A percentile compares a stretch with the other conserved stretches of the same genome.
Evolutionary conservation across 2,329 filamentous ascomycete species (phyloP).

Genomic region (Nothophaeocryptopus gaeumannii): DNA sequence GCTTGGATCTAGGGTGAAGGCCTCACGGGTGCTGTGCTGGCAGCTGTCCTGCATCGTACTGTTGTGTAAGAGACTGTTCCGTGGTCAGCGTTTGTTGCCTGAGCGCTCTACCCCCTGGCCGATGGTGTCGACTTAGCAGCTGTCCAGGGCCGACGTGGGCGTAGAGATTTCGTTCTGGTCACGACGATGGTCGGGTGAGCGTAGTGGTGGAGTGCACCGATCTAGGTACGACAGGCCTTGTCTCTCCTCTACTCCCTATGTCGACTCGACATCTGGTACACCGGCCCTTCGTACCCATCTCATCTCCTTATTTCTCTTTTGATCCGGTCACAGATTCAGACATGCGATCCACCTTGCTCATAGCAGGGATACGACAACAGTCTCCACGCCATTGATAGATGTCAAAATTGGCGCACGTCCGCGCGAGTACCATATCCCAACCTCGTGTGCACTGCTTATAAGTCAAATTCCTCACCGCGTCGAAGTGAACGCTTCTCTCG

Average conservation of each 20-base stretch:
- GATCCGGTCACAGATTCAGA: conserved; percentile 10
- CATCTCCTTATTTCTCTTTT: conserved; percentile 1
- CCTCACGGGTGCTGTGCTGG: conserved; percentile 11
- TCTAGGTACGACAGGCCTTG: not conserved
- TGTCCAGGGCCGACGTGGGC: conserved; percentile 5
- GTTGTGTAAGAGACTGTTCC: not conserved
- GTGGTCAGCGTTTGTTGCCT: not conserved
- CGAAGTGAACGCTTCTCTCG: not conserved
- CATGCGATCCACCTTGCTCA: conserved; percentile 5
- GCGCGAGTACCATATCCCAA: conserved; percentile 6
- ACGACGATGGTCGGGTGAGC: conserved; percentile 6
- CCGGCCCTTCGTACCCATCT: not conserved
- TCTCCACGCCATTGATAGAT: conserved; percentile 16
- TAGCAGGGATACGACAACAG: conserved; percentile 7
- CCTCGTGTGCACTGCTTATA: conserved; percentile 7
- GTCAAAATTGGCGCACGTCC: conserved; percentile 12
- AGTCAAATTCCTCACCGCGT: conserved; percentile 7
- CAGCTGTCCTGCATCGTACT: not conserved
- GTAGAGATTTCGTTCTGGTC: not conserved
- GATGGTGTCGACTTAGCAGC: not conserved
- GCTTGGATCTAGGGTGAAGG: conserved; percentile 3
- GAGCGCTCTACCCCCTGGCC: conserved; percentile 3
- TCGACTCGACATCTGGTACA: conserved; percentile 3
- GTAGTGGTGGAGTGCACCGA: not conserved
- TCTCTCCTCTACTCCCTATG: not conserved